Base-by-base conservation (phyloP, 108 stramenopile genomes). In the Cyclotella atomus region DNA sequence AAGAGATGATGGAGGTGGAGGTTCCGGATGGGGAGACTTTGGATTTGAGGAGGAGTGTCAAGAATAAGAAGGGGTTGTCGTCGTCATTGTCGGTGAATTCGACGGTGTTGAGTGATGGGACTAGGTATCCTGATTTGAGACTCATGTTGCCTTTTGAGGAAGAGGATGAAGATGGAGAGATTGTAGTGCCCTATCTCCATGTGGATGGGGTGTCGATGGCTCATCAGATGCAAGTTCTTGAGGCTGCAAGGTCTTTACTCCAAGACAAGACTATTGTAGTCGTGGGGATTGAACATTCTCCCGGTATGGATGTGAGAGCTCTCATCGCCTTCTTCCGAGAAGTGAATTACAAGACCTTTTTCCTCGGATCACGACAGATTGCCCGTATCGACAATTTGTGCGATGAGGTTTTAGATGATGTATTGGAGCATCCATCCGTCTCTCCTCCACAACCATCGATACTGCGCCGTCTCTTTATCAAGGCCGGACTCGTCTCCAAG, bases 111-210 rank as follows among this genome's bases (percentile, higher is more conserved):
- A 46, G 62, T 12, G 77, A 77, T 53, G 78, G 71, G 60, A 72
- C 49, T 9, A 41, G 56, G n/a, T 81, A 81, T 66, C 80, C 80
- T 21, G 59, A 81, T 59, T 49, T 81, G 5, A n/a, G 80, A 28
- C 60, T 75, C 14, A 32, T 82, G 38, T 25, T 82, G 29, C 81
- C 81, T 30, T 73, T 78, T 65, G 81, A 82, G 59, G 81, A 82
- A 25, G 81, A 84, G 65, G 71, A 84, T 46, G 84, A 76, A 25
- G 84, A 84, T 0, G 76, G 70, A 38, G 81, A 76, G 55, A 70
- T 71, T 33, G 61, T 83, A n/a, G 80, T 86, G n/a, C 85, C 85
- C 28, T 86, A 86, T 44, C 29, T 86, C n/a, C 85, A 86, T 55
- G 75, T 86, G 12, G 85, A 86, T 73, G 85, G 85, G 12, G 50